phyloP scores from a whole-genome alignment of 208 protist genomes.

The Trypanosoma avium region DNA sequence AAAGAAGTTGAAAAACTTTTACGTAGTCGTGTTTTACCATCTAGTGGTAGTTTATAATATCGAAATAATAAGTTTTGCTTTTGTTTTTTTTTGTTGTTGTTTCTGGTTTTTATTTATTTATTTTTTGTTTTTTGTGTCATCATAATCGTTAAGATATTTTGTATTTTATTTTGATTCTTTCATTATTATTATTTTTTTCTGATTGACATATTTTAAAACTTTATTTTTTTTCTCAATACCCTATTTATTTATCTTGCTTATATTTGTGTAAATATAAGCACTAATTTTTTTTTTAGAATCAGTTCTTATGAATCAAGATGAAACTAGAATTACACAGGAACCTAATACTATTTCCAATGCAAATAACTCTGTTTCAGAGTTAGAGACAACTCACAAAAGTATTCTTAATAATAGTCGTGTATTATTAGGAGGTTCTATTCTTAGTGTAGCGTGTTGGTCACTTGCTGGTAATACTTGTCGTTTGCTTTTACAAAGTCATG shows the following conservation, averaged over 20 bases:
- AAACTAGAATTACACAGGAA: no score
- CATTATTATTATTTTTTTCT: no score
- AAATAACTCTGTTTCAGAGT: background rate
- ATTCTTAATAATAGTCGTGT: background rate
- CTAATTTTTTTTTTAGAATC: no score
- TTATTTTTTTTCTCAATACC: no score
- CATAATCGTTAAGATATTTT: no score
- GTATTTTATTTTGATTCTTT: no score
- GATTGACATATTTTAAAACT: no score
- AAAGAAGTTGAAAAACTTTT: constrained; percentile 17
- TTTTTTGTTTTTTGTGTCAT: no score
- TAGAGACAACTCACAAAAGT: background rate
- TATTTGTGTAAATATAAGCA: no score
- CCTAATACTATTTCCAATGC: no score
- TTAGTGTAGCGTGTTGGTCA: constrained; percentile 40
- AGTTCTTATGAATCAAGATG: no score
- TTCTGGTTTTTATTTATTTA: background rate
- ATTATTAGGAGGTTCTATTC: constrained; percentile 20
- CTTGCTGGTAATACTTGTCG: constrained; percentile 55
- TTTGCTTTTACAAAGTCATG: constrained; percentile 27
- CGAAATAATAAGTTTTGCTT: background rate
- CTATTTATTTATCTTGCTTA: no score
- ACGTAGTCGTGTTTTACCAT: constrained; percentile 11
- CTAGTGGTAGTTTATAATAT: background rate
- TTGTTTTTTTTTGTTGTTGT: background rate